Evolutionary conservation across 805 yeast genomes (phyloP).

Genomic region (Candida awuae): DNA sequence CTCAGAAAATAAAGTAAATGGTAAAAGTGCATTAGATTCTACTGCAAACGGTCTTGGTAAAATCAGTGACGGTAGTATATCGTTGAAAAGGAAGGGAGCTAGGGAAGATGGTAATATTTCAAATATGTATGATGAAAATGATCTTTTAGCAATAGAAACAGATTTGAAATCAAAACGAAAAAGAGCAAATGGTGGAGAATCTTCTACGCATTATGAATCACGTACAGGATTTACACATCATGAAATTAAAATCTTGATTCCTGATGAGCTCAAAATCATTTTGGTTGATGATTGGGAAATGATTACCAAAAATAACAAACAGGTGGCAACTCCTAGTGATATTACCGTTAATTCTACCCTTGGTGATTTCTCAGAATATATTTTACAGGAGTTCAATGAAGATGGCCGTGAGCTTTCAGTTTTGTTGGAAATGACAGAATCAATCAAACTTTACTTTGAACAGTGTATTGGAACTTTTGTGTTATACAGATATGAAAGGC

Average conservation of each 20-base stretch:
- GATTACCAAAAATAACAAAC: constrained; percentile 70
- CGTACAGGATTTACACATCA: constrained; percentile 10
- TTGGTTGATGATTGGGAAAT: constrained; percentile 92
- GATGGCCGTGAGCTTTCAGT: constrained; percentile 43
- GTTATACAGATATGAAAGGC: constrained; percentile 69
- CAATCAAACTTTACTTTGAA: constrained; percentile 68
- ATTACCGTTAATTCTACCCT: constrained; percentile 49
- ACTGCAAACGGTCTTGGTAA: no score
- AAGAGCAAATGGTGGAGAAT: neutral
- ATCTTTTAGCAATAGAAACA: no score
- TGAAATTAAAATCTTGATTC: constrained; percentile 52
- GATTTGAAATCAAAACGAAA: constrained; percentile 2
- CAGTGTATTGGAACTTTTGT: constrained; percentile 59
- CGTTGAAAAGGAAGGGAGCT: no score
- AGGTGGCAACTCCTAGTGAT: constrained; percentile 55
- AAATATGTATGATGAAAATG: no score
- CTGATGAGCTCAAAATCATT: constrained; percentile 57
- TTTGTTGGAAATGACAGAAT: constrained; percentile 59
- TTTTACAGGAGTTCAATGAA: constrained; percentile 32
- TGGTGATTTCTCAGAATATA: constrained; percentile 33
- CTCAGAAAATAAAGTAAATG: neutral
- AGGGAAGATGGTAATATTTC: neutral
- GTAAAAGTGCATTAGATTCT: neutral
- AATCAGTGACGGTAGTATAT: no score
- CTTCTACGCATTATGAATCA: constrained; percentile 6